Conservation (phyloP, 2,329 filamentous ascomycete genomes). For the Colletotrichum somersetense region DNA sequence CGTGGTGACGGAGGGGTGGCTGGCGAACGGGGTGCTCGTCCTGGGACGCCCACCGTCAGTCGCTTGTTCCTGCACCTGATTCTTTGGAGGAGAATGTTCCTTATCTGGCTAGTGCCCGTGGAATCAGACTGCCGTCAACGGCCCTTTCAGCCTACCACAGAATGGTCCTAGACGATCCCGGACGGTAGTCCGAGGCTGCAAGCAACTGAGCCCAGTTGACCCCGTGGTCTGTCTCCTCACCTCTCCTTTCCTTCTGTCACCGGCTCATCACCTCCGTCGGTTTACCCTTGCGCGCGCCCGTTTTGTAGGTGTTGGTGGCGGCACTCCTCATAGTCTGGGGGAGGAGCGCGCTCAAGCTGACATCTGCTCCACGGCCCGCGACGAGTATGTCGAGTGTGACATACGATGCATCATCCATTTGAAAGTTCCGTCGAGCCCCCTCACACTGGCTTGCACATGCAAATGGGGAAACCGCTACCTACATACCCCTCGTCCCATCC, state of each 20-base stretch:
- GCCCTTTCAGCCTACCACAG: conserved; percentile 25
- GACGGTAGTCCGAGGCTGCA: conserved; percentile 35
- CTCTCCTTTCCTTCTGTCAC: neutral
- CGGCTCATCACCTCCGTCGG: neutral
- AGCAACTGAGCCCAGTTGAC: conserved; percentile 23
- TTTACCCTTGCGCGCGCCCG: conserved; percentile 10
- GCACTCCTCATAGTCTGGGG: neutral
- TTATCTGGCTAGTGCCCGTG: conserved; percentile 38
- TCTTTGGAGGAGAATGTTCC: conserved; percentile 21
- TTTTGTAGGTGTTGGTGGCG: conserved; percentile 18
- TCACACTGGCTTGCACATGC: conserved; percentile 38
- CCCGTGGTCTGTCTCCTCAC: conserved; percentile 6
- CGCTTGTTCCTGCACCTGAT: conserved; percentile 26
- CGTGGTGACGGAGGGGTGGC: conserved; percentile 40
- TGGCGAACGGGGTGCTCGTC: conserved; percentile 27
- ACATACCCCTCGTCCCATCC: conserved; percentile 35
- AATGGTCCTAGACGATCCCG: conserved; percentile 32
- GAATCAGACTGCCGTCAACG: conserved; percentile 40
- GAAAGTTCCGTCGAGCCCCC: conserved; percentile 7
- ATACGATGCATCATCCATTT: conserved; percentile 29
- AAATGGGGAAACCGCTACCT: conserved; percentile 33
- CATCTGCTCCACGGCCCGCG: conserved; percentile 9
- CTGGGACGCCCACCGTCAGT: conserved; percentile 13
- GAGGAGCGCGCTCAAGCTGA: conserved; percentile 5
- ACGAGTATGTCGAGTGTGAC: conserved; percentile 12